Evolutionary conservation across 1,284 basidiomycete species (phyloP).

Genomic region (Hypsizygus ulmarius): DNA sequence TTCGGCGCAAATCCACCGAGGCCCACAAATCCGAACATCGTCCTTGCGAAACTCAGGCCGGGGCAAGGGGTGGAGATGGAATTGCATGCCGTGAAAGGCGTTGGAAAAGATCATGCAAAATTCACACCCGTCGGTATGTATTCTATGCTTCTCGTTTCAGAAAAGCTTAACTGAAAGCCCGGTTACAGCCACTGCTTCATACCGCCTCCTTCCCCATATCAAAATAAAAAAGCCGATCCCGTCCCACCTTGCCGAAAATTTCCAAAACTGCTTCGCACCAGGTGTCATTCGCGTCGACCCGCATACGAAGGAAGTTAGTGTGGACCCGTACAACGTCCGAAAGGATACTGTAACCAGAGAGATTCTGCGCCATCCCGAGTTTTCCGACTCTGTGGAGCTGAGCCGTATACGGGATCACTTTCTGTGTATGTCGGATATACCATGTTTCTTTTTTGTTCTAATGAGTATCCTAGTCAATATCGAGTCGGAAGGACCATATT

Average conservation of each 20-base stretch:
- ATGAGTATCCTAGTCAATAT: constrained; percentile 63
- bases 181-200: constrained; percentile 83
- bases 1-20: constrained; percentile 55
- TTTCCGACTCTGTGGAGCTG: constrained; percentile 82
- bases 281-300: constrained; percentile 82
- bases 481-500: constrained; percentile 90
- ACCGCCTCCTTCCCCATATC: constrained; percentile 89
- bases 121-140: constrained; percentile 92
- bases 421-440: constrained; percentile 62
- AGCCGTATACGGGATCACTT: constrained; percentile 81
- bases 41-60: constrained; percentile 92
- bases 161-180: background rate
- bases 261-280: constrained; percentile 84
- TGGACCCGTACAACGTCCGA: constrained; percentile 67
- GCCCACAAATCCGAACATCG: constrained; percentile 82
- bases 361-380: constrained; percentile 90
- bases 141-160: background rate
- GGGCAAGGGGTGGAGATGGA: constrained; percentile 86
- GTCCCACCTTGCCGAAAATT: constrained; percentile 69
- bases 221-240: constrained; percentile 73
- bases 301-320: constrained; percentile 51
- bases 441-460: constrained; percentile 1
- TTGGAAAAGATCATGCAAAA: constrained; percentile 97
- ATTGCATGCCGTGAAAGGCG: constrained; percentile 90
- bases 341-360: constrained; percentile 93